phyloP scores from a whole-genome alignment of 805 yeast genomes.

The Yarrowia sp. region DNA sequence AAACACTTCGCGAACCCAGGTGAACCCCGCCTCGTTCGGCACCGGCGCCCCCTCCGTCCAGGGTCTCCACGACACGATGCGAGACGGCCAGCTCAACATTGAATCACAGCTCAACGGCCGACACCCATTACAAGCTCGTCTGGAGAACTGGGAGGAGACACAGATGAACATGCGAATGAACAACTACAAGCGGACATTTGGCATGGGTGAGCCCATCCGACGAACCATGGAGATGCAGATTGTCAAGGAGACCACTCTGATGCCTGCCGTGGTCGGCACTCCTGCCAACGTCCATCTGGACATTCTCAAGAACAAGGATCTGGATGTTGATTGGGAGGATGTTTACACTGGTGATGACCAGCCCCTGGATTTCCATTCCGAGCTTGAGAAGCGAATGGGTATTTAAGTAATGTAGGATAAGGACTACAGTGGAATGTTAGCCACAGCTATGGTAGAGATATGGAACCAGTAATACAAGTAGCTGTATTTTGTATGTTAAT shows the following conservation, averaged over 20 bases:
- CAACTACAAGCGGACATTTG: constrained; percentile 76
- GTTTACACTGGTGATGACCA: constrained; percentile 50
- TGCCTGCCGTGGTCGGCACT: constrained; percentile 62
- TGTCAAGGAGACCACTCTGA: constrained; percentile 64
- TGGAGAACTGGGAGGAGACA: constrained; percentile 74
- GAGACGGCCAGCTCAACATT: constrained; percentile 57
- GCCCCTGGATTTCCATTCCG: constrained; percentile 61
- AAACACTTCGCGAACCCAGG: constrained; percentile 5
- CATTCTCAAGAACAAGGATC: constrained; percentile 73
- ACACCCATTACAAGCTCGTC: constrained; percentile 81
- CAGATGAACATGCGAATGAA: constrained; percentile 70
- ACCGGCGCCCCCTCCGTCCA: constrained; percentile 54
- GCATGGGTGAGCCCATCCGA: constrained; percentile 90
- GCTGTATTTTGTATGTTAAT: too few relatives aligned
- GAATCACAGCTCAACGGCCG: constrained; percentile 42
- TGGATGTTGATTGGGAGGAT: constrained; percentile 89
- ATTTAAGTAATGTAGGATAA: constrained; percentile 27
- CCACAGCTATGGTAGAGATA: too few relatives aligned
- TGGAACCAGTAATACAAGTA: too few relatives aligned
- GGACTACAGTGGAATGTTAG: too few relatives aligned
- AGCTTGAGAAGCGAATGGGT: constrained; percentile 59
- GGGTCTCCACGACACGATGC: constrained; percentile 53
- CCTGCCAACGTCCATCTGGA: constrained; percentile 63
- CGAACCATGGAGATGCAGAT: constrained; percentile 84
- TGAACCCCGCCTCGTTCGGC: constrained; percentile 22